Evolutionary conservation across 2,329 filamentous ascomycete genomes (phyloP).

Genomic region (Aureobasidium sp.): DNA sequence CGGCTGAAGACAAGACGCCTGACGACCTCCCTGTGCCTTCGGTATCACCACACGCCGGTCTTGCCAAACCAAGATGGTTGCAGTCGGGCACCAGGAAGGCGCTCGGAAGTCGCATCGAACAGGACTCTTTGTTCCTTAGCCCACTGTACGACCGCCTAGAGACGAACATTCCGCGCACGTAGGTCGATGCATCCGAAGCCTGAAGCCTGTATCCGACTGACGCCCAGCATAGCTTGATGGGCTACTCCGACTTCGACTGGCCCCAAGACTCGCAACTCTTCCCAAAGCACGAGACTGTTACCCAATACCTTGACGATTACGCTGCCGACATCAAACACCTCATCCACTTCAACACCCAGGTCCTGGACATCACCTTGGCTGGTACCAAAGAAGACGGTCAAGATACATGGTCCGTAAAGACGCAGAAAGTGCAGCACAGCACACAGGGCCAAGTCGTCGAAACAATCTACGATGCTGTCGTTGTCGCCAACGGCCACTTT

Average conservation of each 20-base stretch:
- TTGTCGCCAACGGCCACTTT: slow-evolving; percentile 42
- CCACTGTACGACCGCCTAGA: slow-evolving; percentile 76
- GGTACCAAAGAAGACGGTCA: slow-evolving; percentile 11
- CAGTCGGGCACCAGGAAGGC: slow-evolving; percentile 15
- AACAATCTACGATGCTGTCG: slow-evolving; percentile 42
- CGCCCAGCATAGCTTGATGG: slow-evolving; percentile 81
- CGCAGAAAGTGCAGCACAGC: slow-evolving; percentile 42
- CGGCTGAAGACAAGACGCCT: slow-evolving; percentile 38
- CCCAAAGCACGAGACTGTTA: slow-evolving; percentile 61
- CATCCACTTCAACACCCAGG: slow-evolving; percentile 62
- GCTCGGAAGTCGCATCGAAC: slow-evolving; percentile 14
- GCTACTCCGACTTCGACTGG: slow-evolving; percentile 55
- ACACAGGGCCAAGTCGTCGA: slow-evolving; percentile 13
- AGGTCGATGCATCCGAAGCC: slow-evolving; percentile 49
- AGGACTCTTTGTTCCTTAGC: slow-evolving; percentile 59
- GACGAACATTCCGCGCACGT: slow-evolving; percentile 68
- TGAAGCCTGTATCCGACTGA: slow-evolving; percentile 73
- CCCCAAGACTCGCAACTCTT: slow-evolving; percentile 57
- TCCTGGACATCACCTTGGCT: slow-evolving; percentile 46
- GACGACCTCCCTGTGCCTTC: slow-evolving; percentile 51
- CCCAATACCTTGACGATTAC: slow-evolving; percentile 65
- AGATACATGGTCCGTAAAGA: slow-evolving; percentile 51
- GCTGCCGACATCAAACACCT: slow-evolving; percentile 56
- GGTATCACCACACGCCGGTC: slow-evolving; percentile 50
- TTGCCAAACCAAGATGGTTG: slow-evolving; percentile 53